Base-by-base conservation (phyloP, 2,329 filamentous ascomycete genomes). In the Bipolaris sorokiniana region DNA sequence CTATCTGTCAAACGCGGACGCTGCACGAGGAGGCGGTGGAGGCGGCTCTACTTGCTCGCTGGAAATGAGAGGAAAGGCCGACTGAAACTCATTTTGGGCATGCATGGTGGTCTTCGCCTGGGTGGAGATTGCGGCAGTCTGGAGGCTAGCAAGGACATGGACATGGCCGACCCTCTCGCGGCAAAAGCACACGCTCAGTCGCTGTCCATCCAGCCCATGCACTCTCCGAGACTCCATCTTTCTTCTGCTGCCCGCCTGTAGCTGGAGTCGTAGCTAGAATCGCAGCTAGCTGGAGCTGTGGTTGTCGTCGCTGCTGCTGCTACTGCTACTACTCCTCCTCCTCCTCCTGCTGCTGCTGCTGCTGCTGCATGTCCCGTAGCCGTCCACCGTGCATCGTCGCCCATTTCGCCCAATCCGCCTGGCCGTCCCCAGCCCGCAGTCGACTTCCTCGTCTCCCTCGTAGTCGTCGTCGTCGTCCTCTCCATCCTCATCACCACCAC, bases 1-100 rank as follows among this genome's bases (percentile, higher is more conserved):
- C 26, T 51, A 20, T n/a, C 48, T 53, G 60, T 58, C 51, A 56
- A 36, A 56, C 40, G 46, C 51, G 34, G 50, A 26, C 54, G 56
- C 34, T 48, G 57, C 58, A 63, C 48, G 52, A 51, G 40, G 58
- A 48, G 61, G 42, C 26, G 13, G 16, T 26, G 23, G 38, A 31
- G 36, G 41, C 49, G 51, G 49, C 50, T 51, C 56, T 53, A 31
- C 28, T 31, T 31, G 58, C 47, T 38, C 37, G 10, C 40, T 52
- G 46, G 50, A 51, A 53, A 54, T 56, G 50, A 53, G 48, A 53
- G 46, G 58, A 54, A 56, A 58, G 54, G 56, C 41, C 22, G 51
- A 36, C 18, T 54, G 52, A 56, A 62, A 58, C 50, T 26, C 44
- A 51, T 31, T 38, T 51, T 51, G 51, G 54, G 51, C 57, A 20